These are phyloP conservation scores for Elongisporangium undulatum DNA, from an alignment of 352 stramenopile species.

Conservation along the genomic window DNA sequence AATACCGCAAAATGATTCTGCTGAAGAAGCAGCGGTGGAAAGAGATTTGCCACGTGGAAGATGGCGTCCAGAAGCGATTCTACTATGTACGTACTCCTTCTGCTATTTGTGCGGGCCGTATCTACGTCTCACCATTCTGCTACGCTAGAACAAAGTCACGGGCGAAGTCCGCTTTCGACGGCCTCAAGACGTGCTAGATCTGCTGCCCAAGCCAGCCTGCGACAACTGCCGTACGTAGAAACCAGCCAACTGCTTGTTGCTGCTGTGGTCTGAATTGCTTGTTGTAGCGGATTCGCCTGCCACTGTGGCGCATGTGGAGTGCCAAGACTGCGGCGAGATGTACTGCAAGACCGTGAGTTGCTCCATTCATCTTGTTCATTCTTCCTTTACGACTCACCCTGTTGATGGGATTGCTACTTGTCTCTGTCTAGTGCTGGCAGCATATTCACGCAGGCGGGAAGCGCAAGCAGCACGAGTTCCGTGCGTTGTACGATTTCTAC, in stretches of 20 bases:
- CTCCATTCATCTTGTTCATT: conserved; percentile 2
- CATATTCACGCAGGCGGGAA: conserved; percentile 86
- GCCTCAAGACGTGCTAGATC: conserved; percentile 90
- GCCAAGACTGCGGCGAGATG: conserved; percentile 84
- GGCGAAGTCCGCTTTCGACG: conserved; percentile 89
- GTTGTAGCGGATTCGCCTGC: conserved; percentile 8
- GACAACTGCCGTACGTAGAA: conserved; percentile 78
- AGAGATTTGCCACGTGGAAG: conserved; percentile 79
- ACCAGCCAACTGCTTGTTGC: neutral
- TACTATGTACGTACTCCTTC: conserved; percentile 76
- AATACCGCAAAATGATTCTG: conserved; percentile 42
- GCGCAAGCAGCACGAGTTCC: conserved; percentile 77
- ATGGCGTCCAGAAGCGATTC: conserved; percentile 46
- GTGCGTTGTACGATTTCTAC: conserved; percentile 90
- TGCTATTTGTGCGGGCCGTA: neutral
- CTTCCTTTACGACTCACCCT: neutral
- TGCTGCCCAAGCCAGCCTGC: conserved; percentile 84
- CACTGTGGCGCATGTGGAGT: conserved; percentile 77
- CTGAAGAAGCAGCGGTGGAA: conserved; percentile 90
- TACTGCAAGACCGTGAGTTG: conserved; percentile 75
- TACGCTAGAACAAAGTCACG: conserved; percentile 85
- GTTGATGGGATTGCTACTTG: neutral
- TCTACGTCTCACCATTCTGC: too few relatives aligned
- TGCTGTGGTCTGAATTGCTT: neutral
- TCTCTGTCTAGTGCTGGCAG: conserved; percentile 63